Base-by-base conservation (phyloP, 2,329 filamentous ascomycete species). In the Cordyceps farinosa region DNA sequence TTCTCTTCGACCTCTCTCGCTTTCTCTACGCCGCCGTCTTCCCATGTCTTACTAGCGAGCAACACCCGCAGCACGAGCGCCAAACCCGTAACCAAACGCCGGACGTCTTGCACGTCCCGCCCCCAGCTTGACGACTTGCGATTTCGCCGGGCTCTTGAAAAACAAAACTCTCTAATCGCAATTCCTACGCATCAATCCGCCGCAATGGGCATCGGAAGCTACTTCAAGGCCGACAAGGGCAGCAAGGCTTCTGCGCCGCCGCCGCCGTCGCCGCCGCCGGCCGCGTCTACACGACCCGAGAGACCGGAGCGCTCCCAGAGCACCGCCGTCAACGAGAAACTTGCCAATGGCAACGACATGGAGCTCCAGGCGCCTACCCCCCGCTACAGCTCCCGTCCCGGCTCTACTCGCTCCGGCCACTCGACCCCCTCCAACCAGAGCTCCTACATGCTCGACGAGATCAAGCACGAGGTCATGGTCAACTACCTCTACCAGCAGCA, bases 401-500 rank as follows among this genome's bases (percentile, higher is more conserved):
- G 79, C 67, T 88, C 84, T 0, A 71, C 83, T 38, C 62, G 62
- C 48, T 82, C 81, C 0, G 80, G 73, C 34, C 76, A 73, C 48
- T 83, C 81, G 17, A 70, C 70, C 5, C 71, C 70, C n/a, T 75
- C 74, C 17, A 75, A 71, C 30, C 74, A 74, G 54, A 85, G 81
- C 70, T 85, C 83, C 45, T 75, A 82, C 63, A 82, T 88, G 65
- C 74, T 90, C 11, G 87, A 90, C 65, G 88, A 90, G 66, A 89
- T 91, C 75, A 90, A 89, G 75, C 87, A 91, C 70, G 90, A 92
- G 74, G 88, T 92, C 65, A 92, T 92, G 89, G 89, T 90, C 65
- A 92, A 90, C 76, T 91, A 91, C 73, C 79, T 93, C 32, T 91
- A 91, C 75, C 90, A 92, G 74, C 89, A 92, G 72, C 89, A 92